These are phyloP conservation scores for Mycena vitilis DNA, from an alignment of 768 basidiomycete genomes.

Conservation along the genomic window DNA sequence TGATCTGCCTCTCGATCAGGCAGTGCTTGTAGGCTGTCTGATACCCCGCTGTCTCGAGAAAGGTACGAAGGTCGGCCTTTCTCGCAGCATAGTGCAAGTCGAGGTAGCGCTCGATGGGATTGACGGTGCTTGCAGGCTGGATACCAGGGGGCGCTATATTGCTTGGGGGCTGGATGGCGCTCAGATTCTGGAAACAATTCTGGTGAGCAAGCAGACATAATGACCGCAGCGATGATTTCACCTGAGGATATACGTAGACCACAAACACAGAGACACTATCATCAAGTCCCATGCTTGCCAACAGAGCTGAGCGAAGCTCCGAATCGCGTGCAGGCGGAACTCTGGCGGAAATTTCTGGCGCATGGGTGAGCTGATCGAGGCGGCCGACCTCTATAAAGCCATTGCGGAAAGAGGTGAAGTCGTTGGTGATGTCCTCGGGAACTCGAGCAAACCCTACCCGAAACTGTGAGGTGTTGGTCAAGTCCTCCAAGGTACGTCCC, in stretches of 20 bases:
- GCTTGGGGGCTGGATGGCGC: background rate
- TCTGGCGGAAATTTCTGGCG: background rate
- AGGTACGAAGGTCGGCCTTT: background rate
- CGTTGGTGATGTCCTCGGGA: background rate
- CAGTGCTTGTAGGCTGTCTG: constrained; percentile 14
- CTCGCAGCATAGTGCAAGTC: background rate
- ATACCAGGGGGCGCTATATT: background rate
- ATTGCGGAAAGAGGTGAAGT: background rate
- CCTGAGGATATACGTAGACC: background rate
- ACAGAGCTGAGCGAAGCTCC: background rate
- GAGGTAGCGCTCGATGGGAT: background rate
- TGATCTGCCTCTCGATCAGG: constrained; percentile 9
- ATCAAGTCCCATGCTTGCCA: background rate
- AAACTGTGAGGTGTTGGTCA: background rate
- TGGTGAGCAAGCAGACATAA: background rate
- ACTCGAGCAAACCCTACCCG: background rate
- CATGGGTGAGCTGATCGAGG: background rate
- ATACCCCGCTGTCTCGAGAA: constrained; percentile 1
- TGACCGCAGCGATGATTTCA: background rate
- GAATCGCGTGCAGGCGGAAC: constrained; percentile 4
- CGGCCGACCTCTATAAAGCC: constrained; percentile 1
- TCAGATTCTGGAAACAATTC: background rate
- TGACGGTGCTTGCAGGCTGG: background rate
- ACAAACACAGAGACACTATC: background rate
- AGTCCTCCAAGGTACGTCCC: background rate